These are phyloP conservation scores for Flaveria sonorensis DNA, from an alignment of 129 eudicot genomes.

Conservation along the genomic window DNA sequence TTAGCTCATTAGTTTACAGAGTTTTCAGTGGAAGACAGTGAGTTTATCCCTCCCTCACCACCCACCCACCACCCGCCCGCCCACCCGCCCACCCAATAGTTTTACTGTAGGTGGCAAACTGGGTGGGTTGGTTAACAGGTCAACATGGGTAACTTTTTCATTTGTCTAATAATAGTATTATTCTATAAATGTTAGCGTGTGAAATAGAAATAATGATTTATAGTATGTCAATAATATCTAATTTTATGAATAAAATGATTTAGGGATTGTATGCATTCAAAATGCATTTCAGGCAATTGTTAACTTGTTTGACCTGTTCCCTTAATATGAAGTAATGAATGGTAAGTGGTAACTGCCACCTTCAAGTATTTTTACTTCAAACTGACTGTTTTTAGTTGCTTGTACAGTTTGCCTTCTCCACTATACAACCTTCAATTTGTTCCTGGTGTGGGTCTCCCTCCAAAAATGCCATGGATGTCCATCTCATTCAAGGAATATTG, in stretches of 20 bases:
- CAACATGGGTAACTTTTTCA: background rate
- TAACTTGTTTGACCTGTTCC: background rate
- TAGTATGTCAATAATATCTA: background rate
- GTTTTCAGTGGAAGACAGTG: constrained; percentile 89
- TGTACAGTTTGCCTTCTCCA: constrained; percentile 42
- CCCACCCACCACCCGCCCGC: too few relatives aligned
- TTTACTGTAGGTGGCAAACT: too few relatives aligned
- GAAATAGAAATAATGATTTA: background rate
- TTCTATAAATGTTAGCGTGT: background rate
- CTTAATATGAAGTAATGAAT: background rate
- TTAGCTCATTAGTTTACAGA: constrained; percentile 66
- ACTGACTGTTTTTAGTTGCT: constrained; percentile 17
- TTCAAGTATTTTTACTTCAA: background rate
- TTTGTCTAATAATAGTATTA: background rate
- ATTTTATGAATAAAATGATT: background rate
- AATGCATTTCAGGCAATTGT: background rate
- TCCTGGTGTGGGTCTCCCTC: constrained; percentile 46
- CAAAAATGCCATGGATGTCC: constrained; percentile 73
- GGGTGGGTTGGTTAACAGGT: background rate
- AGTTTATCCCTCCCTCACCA: background rate
- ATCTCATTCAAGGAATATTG: constrained; percentile 75
- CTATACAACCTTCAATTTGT: constrained; percentile 50
- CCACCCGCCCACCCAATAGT: too few relatives aligned
- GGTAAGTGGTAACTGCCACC: background rate
- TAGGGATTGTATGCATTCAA: background rate